Evolutionary conservation across 2,329 filamentous ascomycete genomes (phyloP).

Genomic region (Zymoseptoria tritici): DNA sequence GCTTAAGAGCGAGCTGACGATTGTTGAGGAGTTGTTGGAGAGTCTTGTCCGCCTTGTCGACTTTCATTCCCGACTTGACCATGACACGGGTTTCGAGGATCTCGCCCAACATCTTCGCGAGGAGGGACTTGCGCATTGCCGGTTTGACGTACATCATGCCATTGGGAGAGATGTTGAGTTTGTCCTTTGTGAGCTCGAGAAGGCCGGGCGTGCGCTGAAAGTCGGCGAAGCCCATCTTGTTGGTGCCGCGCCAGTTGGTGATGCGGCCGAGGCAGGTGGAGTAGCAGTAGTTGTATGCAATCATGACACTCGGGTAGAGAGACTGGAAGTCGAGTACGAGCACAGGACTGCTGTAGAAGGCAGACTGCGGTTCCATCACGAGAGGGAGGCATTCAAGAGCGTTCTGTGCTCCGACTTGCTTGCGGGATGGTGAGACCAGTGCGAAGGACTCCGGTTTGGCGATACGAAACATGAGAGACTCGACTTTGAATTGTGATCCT

Average conservation of each 20-base stretch:
- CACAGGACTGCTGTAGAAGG: constrained; percentile 83
- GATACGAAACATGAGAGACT: constrained; percentile 97
- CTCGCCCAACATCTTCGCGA: constrained; percentile 94
- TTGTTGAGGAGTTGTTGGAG: constrained; percentile 87
- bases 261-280: constrained; percentile 90
- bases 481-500: constrained; percentile 96
- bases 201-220: constrained; percentile 71
- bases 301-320: constrained; percentile 95
- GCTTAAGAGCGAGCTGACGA: constrained; percentile 83
- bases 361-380: constrained; percentile 95
- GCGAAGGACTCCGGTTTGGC: constrained; percentile 95
- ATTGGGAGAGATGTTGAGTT: constrained; percentile 90
- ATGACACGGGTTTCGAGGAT: constrained; percentile 94
- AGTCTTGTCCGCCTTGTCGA: constrained; percentile 77
- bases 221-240: constrained; percentile 91
- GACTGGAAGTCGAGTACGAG: constrained; percentile 94
- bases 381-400: constrained; percentile 88
- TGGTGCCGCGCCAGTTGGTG: constrained; percentile 76
- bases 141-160: constrained; percentile 92
- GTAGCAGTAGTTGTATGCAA: constrained; percentile 98
- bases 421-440: constrained; percentile 78
- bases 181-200: constrained; percentile 68
- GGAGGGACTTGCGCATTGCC: constrained; percentile 75
- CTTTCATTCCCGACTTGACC: constrained; percentile 96
- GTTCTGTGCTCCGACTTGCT: constrained; percentile 90